These are phyloP conservation scores for Fusarium continuum DNA, from an alignment of 2,329 filamentous ascomycete species.

Conservation along the genomic window DNA sequence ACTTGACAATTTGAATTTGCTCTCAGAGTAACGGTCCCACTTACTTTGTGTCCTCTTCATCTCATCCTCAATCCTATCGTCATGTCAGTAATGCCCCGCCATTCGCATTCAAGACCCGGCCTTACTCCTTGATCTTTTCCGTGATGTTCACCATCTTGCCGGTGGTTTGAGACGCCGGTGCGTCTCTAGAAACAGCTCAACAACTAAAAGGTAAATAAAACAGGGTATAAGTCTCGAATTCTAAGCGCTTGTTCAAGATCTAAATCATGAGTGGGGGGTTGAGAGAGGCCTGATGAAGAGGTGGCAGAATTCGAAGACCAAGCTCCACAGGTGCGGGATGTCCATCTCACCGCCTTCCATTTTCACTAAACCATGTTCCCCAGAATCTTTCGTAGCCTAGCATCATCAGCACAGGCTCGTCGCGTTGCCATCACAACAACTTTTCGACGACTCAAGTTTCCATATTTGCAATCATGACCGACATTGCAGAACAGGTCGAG, in stretches of 20 bases:
- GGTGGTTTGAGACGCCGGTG: slow-evolving; percentile 39
- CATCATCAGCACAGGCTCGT: slow-evolving; percentile 36
- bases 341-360: slow-evolving; percentile 44
- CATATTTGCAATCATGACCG: slow-evolving; percentile 44
- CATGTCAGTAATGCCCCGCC: slow-evolving; percentile 37
- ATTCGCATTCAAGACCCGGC: slow-evolving; percentile 11
- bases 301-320: slow-evolving; percentile 38
- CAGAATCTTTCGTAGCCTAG: slow-evolving; percentile 43
- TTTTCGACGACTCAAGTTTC: slow-evolving; percentile 9
- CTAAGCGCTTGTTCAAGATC: slow-evolving; percentile 25
- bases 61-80: slow-evolving; percentile 95
- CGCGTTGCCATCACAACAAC: slow-evolving; percentile 36
- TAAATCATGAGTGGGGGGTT: slow-evolving; percentile 44
- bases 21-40: slow-evolving; percentile 36
- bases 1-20: neutral
- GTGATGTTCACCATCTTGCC: slow-evolving; percentile 96
- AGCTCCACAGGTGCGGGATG: slow-evolving; percentile 31
- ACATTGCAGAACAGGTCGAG: slow-evolving; percentile 43
- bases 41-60: slow-evolving; percentile 99
- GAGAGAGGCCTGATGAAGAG: slow-evolving; percentile 41
- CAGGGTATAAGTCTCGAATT: slow-evolving; percentile 20
- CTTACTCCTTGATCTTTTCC: slow-evolving; percentile 99
- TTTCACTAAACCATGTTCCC: slow-evolving; percentile 26
- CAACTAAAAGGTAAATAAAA: slow-evolving; percentile 14
- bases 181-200: slow-evolving; percentile 29